phyloP scores from a whole-genome alignment of 169 alveolate genomes.

The Blepharisma undulans region DNA sequence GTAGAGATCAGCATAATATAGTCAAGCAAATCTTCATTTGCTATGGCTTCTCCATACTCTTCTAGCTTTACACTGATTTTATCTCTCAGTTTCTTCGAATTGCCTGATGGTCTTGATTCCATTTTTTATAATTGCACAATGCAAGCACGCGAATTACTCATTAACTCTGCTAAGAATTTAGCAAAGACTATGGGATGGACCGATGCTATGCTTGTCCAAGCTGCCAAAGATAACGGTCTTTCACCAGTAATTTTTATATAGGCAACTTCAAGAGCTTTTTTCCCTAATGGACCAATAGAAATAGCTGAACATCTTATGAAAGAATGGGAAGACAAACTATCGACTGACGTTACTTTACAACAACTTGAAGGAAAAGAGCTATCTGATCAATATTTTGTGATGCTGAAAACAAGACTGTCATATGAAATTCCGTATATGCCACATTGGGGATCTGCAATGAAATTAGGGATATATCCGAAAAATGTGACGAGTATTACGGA shows the following conservation, averaged over 20 bases:
- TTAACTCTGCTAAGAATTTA: not conserved
- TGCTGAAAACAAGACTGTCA: not conserved
- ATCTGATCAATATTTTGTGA: not conserved
- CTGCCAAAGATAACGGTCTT: not conserved
- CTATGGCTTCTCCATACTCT: not conserved
- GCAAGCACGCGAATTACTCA: not conserved
- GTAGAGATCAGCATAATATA: not conserved
- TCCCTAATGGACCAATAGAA: constrained; percentile 19
- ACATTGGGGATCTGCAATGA: constrained; percentile 22
- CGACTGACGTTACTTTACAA: not conserved
- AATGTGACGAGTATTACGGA: not conserved
- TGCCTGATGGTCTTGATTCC: not conserved
- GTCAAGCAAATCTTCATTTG: not conserved
- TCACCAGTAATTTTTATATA: constrained; percentile 22
- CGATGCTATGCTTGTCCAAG: not conserved
- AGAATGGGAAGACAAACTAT: constrained; percentile 31
- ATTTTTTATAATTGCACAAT: not conserved
- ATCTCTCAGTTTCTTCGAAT: not conserved
- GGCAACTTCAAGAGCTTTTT: constrained; percentile 25
- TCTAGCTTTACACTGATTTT: not conserved
- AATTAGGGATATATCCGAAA: not conserved
- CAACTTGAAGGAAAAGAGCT: not conserved
- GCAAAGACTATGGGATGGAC: constrained; percentile 25
- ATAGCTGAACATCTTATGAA: constrained; percentile 28
- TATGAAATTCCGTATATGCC: constrained; percentile 32